A percentile compares a stretch with the other conserved stretches of the same genome.
phyloP scores from a whole-genome alignment of 176 grass and related monocot species.

The Bromus sterilis region DNA sequence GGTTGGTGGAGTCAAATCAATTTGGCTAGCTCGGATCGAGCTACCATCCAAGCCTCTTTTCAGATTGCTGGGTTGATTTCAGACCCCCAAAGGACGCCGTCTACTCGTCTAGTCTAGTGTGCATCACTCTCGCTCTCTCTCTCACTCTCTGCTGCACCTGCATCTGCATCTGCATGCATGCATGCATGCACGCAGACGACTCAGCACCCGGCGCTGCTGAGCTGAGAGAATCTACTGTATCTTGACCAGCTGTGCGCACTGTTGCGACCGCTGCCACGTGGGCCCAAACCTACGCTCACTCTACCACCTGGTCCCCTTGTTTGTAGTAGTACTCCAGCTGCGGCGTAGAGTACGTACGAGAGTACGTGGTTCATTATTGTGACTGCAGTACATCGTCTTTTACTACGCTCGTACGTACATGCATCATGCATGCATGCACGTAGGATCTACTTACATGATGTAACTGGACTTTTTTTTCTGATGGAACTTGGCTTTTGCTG shows the following conservation, averaged over 20 bases:
- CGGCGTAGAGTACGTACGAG: not conserved
- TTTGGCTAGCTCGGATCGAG: not conserved
- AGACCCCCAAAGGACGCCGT: not conserved
- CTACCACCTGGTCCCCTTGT: not conserved
- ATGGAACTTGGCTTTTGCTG: not conserved
- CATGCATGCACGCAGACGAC: not conserved
- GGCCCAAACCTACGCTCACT: too few species aligned
- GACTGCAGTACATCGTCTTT: not conserved
- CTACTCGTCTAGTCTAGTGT: too few species aligned
- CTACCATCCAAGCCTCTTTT: slow-evolving; percentile 16
- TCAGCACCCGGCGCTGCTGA: not conserved
- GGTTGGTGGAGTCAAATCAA: slow-evolving; percentile 53
- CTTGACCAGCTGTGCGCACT: not conserved
- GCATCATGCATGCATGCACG: not conserved
- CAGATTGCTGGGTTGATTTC: slow-evolving; percentile 25
- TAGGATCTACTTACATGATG: not conserved
- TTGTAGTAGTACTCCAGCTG: not conserved
- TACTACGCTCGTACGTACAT: not conserved
- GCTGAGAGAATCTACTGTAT: slow-evolving; percentile 20
- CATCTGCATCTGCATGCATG: not conserved
- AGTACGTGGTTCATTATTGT: not conserved
- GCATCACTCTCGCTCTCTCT: too few species aligned
- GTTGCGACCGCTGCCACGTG: slow-evolving; percentile 13
- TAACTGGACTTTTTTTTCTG: not conserved
- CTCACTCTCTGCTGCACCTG: too few species aligned